Base-by-base conservation (phyloP, 2,329 filamentous ascomycete genomes). In the Penicillium italicum region DNA sequence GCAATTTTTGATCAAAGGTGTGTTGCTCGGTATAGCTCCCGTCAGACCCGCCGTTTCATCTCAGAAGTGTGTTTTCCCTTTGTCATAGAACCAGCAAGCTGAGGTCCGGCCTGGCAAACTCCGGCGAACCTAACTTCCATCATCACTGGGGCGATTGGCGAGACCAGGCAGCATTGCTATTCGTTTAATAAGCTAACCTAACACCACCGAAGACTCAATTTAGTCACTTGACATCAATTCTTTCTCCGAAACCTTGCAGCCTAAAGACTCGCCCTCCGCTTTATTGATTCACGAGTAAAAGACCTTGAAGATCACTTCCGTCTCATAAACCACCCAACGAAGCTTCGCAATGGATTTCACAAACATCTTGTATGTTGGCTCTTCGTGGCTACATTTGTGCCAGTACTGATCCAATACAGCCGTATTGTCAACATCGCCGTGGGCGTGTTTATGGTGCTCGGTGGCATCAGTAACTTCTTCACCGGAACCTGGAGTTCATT, bases 401-500 rank as follows among this genome's bases (percentile, higher is more conserved):
- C 14, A 31, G 62, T 53, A 66, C 59, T 56, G 65, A 56, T 33
- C 6, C 22, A 42, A 14, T 53, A 57, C 73, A 97, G 94, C 80
- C 94, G 94, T 72, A 85, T 97, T 72, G 90, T 96, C 74, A 99
- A 99, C 82, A 81, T 99, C 75, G 90, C 80, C 68, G 86, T 95
- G 62, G 94, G 87, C 68, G 87, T 87, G 65, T 83, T 96, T 64
- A 95, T 96, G 85, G 80, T 96, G 45, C 80, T 96, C 45, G 93
- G 92, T 63, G 93, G 91, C 71, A 79, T 81, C 62, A 74, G 68
- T 52, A 75, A 79, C 66, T 79, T 76, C 71, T 76, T 77, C 66
- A 72, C 72, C 38, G 61, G 71, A 31, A 58, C 60, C 47, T 66
- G 78, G 66, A 84, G 88, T 71, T 78, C 82, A 64, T 82, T 94